Evolutionary conservation across 1,139 yeast species (phyloP).

Genomic region (Saccharomyces hybrid): DNA sequence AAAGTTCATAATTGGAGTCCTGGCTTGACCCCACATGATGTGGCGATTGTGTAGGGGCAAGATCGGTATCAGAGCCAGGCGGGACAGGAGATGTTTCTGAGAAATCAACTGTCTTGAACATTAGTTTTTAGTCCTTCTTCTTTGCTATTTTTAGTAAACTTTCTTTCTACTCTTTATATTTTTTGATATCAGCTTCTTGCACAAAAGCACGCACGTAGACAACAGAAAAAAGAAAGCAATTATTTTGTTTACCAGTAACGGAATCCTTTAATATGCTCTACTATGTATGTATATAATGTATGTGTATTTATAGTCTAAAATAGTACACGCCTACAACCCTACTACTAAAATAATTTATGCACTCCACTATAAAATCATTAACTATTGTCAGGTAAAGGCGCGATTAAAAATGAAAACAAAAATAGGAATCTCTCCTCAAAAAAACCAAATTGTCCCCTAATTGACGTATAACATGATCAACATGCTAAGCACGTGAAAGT

Average conservation of each 20-base stretch:
- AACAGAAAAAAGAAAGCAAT: neutral
- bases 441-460: neutral
- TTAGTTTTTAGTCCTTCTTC: conserved; percentile 1
- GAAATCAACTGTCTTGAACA: conserved; percentile 22
- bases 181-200: neutral
- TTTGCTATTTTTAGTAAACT: neutral
- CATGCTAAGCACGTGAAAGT: neutral
- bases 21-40: conserved; percentile 7
- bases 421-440: neutral
- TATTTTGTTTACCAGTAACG: neutral
- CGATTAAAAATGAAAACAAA: neutral
- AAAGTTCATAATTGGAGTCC: neutral
- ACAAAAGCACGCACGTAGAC: neutral
- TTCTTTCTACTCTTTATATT: neutral
- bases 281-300: neutral
- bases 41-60: conserved; percentile 10
- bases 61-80: conserved; percentile 24
- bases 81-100: conserved; percentile 35
- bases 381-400: neutral
- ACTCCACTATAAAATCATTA: neutral
- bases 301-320: neutral
- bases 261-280: neutral
- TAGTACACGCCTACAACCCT: neutral
- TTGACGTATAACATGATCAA: neutral
- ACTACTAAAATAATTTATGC: neutral